phyloP scores from a whole-genome alignment of 345 rosid species.

The Hypericum perforatum region DNA sequence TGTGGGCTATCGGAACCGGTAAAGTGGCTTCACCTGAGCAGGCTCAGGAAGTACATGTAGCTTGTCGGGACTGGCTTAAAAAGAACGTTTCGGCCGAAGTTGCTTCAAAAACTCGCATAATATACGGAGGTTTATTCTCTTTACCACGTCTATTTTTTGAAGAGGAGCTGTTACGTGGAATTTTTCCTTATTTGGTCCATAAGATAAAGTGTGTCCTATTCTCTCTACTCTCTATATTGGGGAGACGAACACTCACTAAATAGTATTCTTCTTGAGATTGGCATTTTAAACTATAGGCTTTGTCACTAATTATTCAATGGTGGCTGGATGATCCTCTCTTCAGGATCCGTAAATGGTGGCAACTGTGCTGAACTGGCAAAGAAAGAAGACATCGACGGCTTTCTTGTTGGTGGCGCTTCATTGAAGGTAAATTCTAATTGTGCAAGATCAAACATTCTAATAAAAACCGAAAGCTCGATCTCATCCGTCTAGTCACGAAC shows the following conservation, averaged over 20 bases:
- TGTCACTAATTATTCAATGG: constrained; percentile 1
- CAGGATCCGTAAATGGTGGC: constrained; percentile 95
- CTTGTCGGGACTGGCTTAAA: constrained; percentile 89
- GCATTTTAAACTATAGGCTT: not conserved
- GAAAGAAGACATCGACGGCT: constrained; percentile 95
- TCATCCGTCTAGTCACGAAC: not conserved
- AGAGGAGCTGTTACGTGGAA: not conserved
- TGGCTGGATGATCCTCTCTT: constrained; percentile 3
- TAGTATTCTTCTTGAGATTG: not conserved
- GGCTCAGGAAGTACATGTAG: constrained; percentile 92
- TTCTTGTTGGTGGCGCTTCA: constrained; percentile 98
- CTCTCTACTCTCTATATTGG: too few species aligned
- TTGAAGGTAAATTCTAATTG: constrained; percentile 48
- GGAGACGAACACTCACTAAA: too few species aligned
- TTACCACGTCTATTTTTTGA: not conserved
- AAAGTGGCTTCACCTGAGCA: constrained; percentile 91
- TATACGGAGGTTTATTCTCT: constrained; percentile 70
- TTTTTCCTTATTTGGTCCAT: not conserved
- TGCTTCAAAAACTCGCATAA: constrained; percentile 84
- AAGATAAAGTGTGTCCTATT: too few species aligned
- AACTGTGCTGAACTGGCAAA: constrained; percentile 89
- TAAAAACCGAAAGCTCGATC: not conserved
- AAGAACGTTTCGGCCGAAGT: constrained; percentile 78
- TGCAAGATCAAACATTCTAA: not conserved
- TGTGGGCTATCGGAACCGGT: constrained; percentile 99